Conservation (phyloP, 2,329 filamentous ascomycete genomes). For the Mycosphaerella sp. region DNA sequence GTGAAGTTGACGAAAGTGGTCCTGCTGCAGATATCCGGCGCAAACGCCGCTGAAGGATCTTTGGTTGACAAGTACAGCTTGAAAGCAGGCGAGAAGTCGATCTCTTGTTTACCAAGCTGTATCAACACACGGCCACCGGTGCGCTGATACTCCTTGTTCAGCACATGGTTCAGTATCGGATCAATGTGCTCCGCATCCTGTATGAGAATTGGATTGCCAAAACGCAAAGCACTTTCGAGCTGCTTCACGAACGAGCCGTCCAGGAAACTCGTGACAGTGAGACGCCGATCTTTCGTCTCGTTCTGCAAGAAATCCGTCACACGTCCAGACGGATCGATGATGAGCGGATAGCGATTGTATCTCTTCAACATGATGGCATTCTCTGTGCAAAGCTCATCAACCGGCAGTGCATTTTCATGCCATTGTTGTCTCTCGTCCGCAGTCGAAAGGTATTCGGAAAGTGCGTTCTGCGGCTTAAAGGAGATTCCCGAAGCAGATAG, state of each 20-base stretch:
- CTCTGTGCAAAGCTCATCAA: slow-evolving; percentile 96
- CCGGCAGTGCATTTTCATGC: slow-evolving; percentile 89
- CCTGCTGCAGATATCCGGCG: slow-evolving; percentile 94
- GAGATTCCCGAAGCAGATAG: slow-evolving; percentile 86
- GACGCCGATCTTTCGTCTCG: slow-evolving; percentile 84
- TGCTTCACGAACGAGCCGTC: slow-evolving; percentile 98
- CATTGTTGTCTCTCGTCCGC: slow-evolving; percentile 91
- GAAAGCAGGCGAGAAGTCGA: slow-evolving; percentile 97
- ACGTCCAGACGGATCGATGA: slow-evolving; percentile 94
- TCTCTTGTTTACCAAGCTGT: slow-evolving; percentile 96
- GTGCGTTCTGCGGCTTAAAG: slow-evolving; percentile 87
- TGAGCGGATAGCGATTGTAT: slow-evolving; percentile 96
- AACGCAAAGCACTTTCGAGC: slow-evolving; percentile 89
- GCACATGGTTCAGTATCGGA: slow-evolving; percentile 93
- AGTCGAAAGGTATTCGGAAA: slow-evolving; percentile 94
- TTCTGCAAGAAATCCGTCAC: slow-evolving; percentile 93
- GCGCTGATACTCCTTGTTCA: slow-evolving; percentile 99
- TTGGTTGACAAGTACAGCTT: slow-evolving; percentile 90
- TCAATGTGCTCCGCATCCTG: slow-evolving; percentile 97
- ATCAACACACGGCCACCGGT: slow-evolving; percentile 97
- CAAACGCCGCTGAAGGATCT: slow-evolving; percentile 91
- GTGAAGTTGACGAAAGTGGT: slow-evolving; percentile 99
- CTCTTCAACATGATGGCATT: slow-evolving; percentile 96
- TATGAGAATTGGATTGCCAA: slow-evolving; percentile 96
- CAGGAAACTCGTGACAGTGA: slow-evolving; percentile 96